Base-by-base conservation (phyloP, 2,329 filamentous ascomycete genomes). In the Cytospora paraplurivora region DNA sequence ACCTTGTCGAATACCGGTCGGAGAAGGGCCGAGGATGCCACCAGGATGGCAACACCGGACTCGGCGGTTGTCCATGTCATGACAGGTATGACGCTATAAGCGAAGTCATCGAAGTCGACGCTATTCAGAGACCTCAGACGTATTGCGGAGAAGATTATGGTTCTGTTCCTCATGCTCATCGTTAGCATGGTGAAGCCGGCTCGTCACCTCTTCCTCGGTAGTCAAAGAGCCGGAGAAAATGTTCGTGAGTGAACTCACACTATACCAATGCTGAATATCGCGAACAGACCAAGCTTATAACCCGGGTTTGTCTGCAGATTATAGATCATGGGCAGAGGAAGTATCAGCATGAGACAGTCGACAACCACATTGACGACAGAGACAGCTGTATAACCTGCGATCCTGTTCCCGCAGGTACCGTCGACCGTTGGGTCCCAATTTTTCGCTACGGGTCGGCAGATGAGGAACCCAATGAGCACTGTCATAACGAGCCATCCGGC, bases 281-380 rank as follows among this genome's bases (percentile, higher is more conserved):
- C 67, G 7, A 69, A 70, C 17, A 74, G 65, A 13, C 68, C 71
- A 47, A 72, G 59, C 64, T 72, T 76, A 53, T 71, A 70, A 8
- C 69, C 66, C 1, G 65, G 68, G 32, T 69, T 71, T 21, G 75
- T 72, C 56, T 77, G 72, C 38, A 79, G 67, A 19, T 67, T 70
- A 68, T 74, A 74, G 17, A 79, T 70, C 34, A 72, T 76, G 19
- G 71, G 72, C 2, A 79, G 67, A 7, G 77, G 77, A 35, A 79
- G 69, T 12, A 73, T 41, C 50, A 78, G 68, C 59, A 79, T 76
- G 38, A 75, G 67, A 11, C 77, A 61, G 65, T 79, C 77, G 21
- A 74, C 74, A 15, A 76, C 64, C 52, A 78, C 75, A 63, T 78
- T 79, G 63, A 77, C 76, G 1, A 72, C 73, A 10, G 75, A 76